Evolutionary conservation across 2,329 filamentous ascomycete genomes (phyloP), one percentile per base, ranked within the genome.

Genomic region (Sporothrix pseudoabietina): DNA sequence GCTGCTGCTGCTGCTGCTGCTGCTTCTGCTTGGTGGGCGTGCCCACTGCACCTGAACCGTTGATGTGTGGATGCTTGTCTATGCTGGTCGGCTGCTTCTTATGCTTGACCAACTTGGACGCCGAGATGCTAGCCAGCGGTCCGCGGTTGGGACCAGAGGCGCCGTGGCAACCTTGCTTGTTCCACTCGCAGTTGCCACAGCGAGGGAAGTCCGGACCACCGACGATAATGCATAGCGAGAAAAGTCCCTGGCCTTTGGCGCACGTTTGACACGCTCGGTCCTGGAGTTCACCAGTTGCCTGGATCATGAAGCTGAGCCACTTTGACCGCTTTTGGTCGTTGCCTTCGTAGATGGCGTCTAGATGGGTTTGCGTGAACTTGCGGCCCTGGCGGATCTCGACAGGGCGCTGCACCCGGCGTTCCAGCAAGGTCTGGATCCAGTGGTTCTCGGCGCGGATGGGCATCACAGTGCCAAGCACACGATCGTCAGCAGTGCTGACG

Each of bases 171-270:
- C 77, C 77, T 35, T 79, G 78, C 72, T 78, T 81, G 74, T 83
- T 84, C 85, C 85, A 87, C 76, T 86, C 84, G 75, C 85, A 87
- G 75, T 87, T 87, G 41, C 84, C 85, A 73, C 85, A 87, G 39
- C 84, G 83, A 3, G 82, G 82, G 71, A 86, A 85, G 4, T 83
- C 78, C 7, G 79, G 77, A 4, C 80, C 82, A 5, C 81, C 82
- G 16, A 85, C 78, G 32, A 84, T 80, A 68, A 86, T 80, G 76
- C 85, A 87, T 5, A 82, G 79, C 1, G 82, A 81, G 75, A 85
- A 87, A 0, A 82, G 82, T 0, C 85, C 85, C 30, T 82, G 79
- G 35, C 82, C 81, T 71, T 80, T 83, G 0, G 81, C 77, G 71
- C 85, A 87, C 0, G 80, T 82, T 0, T 78, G 75, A 70, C 85